Evolutionary conservation across 1,139 yeast species (phyloP).

Genomic region (Suhomyces bokatorum): DNA sequence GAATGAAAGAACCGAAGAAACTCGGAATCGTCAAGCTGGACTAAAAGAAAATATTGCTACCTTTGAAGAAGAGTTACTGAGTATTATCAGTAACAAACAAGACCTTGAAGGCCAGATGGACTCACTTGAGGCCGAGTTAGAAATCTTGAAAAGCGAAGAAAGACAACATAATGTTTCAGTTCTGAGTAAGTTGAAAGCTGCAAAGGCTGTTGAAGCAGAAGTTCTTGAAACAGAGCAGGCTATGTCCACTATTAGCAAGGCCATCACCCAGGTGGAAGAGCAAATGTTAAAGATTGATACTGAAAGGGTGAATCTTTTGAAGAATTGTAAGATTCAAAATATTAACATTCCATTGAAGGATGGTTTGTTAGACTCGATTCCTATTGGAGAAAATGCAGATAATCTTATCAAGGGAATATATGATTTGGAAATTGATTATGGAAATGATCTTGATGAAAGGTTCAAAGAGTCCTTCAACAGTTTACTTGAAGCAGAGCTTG

Average conservation of each 20-base stretch:
- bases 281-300: conserved; percentile 54
- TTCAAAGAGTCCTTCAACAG: conserved; percentile 38
- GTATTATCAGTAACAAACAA: conserved; percentile 32
- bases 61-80: conserved; percentile 35
- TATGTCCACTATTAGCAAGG: conserved; percentile 29
- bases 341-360: conserved; percentile 62
- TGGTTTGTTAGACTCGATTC: conserved; percentile 54
- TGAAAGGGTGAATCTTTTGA: conserved; percentile 61
- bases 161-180: conserved; percentile 24
- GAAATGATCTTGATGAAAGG: conserved; percentile 42
- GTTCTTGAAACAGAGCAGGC: conserved; percentile 40
- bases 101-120: conserved; percentile 42
- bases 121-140: conserved; percentile 50
- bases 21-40: conserved; percentile 36
- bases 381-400: conserved; percentile 45
- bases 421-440: conserved; percentile 58
- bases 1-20: conserved; percentile 53
- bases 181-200: conserved; percentile 28
- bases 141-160: conserved; percentile 43
- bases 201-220: conserved; percentile 30
- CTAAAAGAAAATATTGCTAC: conserved; percentile 28
- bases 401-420: conserved; percentile 43
- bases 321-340: conserved; percentile 75
- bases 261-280: conserved; percentile 48
- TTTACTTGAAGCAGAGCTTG: conserved; percentile 52